Percentiles rank a stretch among this genome's conserved stretches.
Conservation (phyloP, 2,329 filamentous ascomycete species). For the Aureobasidium zeae region DNA sequence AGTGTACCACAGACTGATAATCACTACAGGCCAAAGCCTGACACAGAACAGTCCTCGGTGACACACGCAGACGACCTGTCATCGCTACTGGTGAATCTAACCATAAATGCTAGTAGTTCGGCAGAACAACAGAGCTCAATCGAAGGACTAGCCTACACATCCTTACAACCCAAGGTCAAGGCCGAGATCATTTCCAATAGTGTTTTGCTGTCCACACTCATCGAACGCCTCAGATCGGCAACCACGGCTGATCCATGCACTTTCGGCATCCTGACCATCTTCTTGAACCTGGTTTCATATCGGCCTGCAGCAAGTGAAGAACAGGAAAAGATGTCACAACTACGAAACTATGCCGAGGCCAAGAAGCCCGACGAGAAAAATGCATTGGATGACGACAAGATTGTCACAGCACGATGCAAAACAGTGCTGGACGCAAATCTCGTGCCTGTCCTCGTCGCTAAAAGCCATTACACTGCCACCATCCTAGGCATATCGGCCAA, state of each 20-base stretch:
- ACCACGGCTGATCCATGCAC: slow-evolving; percentile 34
- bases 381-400: slow-evolving; percentile 64
- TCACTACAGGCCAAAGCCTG: slow-evolving; percentile 5
- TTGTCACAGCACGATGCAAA: slow-evolving; percentile 67
- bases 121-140: slow-evolving; percentile 56
- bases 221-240: slow-evolving; percentile 50
- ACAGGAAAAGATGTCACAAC: slow-evolving; percentile 80
- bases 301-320: slow-evolving; percentile 72
- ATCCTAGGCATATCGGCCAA: slow-evolving; percentile 62
- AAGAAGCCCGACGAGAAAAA: slow-evolving; percentile 55
- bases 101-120: slow-evolving; percentile 46
- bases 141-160: slow-evolving; percentile 87
- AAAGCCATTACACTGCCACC: slow-evolving; percentile 52
- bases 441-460: slow-evolving; percentile 60
- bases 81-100: slow-evolving; percentile 52
- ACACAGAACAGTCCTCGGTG: slow-evolving; percentile 16
- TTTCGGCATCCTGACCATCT: slow-evolving; percentile 78
- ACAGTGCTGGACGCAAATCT: slow-evolving; percentile 69
- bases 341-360: slow-evolving; percentile 90
- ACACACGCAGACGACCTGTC: slow-evolving; percentile 40
- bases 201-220: slow-evolving; percentile 58
- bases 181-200: slow-evolving; percentile 65
- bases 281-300: slow-evolving; percentile 77
- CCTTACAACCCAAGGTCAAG: slow-evolving; percentile 75
- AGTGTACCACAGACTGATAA: neutral